phyloP scores from a whole-genome alignment of 371 early-diverging fungal genomes.

The Scutellospora calospora region DNA sequence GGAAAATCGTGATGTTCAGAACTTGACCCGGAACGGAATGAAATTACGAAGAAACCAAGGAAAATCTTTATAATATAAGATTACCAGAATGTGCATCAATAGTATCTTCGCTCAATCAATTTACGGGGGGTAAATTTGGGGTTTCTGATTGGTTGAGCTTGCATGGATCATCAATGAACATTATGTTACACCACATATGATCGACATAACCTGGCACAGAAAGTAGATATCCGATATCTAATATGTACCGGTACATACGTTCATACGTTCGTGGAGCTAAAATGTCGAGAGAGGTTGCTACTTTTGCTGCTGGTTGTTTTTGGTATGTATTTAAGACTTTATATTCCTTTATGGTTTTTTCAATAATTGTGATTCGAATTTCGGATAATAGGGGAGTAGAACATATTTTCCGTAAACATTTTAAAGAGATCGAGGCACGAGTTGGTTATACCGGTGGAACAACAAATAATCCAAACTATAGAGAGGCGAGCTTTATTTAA shows the following conservation, averaged over 20 bases:
- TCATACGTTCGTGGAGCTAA: too few relatives aligned
- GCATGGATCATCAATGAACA: too few relatives aligned
- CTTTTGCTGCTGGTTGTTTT: conserved; percentile 58
- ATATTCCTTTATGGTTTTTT: background rate
- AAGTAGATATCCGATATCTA: too few relatives aligned
- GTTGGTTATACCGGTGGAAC: conserved; percentile 91
- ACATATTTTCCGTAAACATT: conserved; percentile 74
- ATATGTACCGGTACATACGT: too few relatives aligned
- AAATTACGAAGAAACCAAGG: conserved; percentile 87
- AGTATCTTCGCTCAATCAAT: too few relatives aligned
- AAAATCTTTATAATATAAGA: conserved; percentile 60
- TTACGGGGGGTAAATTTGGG: too few relatives aligned
- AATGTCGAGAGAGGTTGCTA: conserved; percentile 46
- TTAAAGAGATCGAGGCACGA: conserved; percentile 63
- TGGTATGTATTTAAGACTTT: conserved; percentile 45
- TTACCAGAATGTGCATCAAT: conserved; percentile 96
- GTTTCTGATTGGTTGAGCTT: too few relatives aligned
- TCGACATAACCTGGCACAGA: too few relatives aligned
- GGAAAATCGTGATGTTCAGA: conserved; percentile 89
- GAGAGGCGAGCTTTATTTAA: conserved; percentile 57
- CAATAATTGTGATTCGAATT: background rate
- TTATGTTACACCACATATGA: too few relatives aligned
- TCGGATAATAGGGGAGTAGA: conserved; percentile 82
- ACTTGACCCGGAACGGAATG: conserved; percentile 83
- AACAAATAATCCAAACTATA: conserved; percentile 63